Percentiles rank a stretch among this genome's conserved stretches.
Evolutionary conservation across 1,284 basidiomycete genomes (phyloP).

Genomic region (Hypsizygus ulmarius): DNA sequence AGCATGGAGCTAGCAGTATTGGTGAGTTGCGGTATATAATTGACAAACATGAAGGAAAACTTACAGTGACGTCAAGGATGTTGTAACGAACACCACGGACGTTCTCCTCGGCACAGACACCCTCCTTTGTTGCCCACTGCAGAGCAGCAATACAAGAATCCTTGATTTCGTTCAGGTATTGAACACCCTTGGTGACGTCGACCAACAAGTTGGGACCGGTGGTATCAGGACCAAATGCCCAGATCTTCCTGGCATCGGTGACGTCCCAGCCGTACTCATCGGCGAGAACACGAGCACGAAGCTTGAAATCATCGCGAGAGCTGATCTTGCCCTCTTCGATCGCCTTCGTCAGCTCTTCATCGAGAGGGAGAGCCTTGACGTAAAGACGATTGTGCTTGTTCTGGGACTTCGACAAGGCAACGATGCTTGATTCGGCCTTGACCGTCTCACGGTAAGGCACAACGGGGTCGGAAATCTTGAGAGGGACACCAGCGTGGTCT

Average conservation of each 20-base stretch:
- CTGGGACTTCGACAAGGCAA: constrained; percentile 98
- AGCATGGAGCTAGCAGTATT: constrained; percentile 75
- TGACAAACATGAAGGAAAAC: constrained; percentile 1
- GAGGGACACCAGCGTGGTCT: constrained; percentile 98
- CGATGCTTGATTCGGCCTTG: constrained; percentile 92
- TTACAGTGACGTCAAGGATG: constrained; percentile 86
- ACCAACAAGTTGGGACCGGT: constrained; percentile 97
- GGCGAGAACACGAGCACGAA: constrained; percentile 91
- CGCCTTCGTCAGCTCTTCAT: constrained; percentile 91
- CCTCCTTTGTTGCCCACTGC: constrained; percentile 99
- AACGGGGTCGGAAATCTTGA: constrained; percentile 99
- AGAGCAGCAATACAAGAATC: constrained; percentile 99
- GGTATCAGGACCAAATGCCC: constrained; percentile 99
- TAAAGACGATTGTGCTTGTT: constrained; percentile 99
- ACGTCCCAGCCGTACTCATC: constrained; percentile 99
- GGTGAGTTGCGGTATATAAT: background rate
- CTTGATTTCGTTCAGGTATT: constrained; percentile 99
- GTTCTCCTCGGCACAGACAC: constrained; percentile 95
- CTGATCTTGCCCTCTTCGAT: constrained; percentile 89
- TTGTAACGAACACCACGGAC: constrained; percentile 99
- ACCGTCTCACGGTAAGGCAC: constrained; percentile 99
- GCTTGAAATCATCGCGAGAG: constrained; percentile 97
- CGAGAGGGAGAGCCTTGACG: constrained; percentile 89
- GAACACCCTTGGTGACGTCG: constrained; percentile 98
- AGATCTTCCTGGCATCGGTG: constrained; percentile 98